Evolutionary conservation across 345 rosid genomes (phyloP), one percentile per base, ranked within the genome.

Genomic region (Aquilaria malaccensis): DNA sequence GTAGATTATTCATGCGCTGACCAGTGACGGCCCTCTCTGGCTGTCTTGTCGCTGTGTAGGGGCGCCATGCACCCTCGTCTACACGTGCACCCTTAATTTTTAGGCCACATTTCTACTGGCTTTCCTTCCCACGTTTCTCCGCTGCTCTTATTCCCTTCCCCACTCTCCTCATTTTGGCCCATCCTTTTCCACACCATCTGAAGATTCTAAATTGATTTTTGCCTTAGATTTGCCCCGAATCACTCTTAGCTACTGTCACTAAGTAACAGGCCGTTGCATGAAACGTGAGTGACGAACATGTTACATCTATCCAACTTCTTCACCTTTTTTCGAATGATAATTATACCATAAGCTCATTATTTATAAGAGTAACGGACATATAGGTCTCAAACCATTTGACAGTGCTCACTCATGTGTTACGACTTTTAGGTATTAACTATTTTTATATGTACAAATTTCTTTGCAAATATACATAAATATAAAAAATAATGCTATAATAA

Each of bases 11-110:
- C 43, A 37, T 37, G 51, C 48, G 54, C 68, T 68, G 22, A 22
- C 22, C 22, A 22, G 22, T 22, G 22, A 22, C 22, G 22, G 22
- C 66, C 58, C 62, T 66, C 53, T 32, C 58, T 45, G 55, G 74
- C 69, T 74, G 63, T 52, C 54, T 55, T 70, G 72, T 59, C 66
- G 43, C 59, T 62, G 30, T 13, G 33, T 41, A 6, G 2, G 48
- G 9, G 30, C 50, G 55, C 37, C 58, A 10, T 10, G 58, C 30
- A 37, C 13, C 12, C 6, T 0, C 12, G 52, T 59, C 10, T 60
- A 62, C 71, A 62, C 69, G 66, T 74, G 74, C 13, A 33, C 15
- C 43, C 51, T 62, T 54, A 30, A 15, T 4, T 3, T 50, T 12
- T 9, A 33, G 1, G 45, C 58, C 31, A 52, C 50, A 58, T 0